Percentiles rank a stretch among this genome's conserved stretches.
phyloP scores from a whole-genome alignment of 2,329 filamentous ascomycete species.

The Colletotrichum tropicicola region DNA sequence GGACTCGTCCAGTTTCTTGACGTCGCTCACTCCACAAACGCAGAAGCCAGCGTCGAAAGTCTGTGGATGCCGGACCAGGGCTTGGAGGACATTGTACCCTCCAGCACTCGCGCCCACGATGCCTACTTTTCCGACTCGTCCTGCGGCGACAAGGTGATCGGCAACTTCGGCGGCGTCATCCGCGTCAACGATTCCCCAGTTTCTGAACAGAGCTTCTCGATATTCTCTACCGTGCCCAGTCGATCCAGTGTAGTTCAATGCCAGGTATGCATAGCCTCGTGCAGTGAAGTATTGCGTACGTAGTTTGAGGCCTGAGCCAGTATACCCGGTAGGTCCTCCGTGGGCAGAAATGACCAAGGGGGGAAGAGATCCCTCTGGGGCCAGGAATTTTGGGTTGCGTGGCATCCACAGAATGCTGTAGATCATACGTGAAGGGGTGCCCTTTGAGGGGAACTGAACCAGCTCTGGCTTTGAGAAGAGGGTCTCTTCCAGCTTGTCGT shows the following conservation, averaged over 20 bases:
- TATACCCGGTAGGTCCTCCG: slow-evolving; percentile 59
- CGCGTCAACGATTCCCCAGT: slow-evolving; percentile 60
- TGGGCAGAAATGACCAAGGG: slow-evolving; percentile 60
- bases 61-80: slow-evolving; percentile 53
- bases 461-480: slow-evolving; percentile 49
- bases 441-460: slow-evolving; percentile 40
- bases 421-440: slow-evolving; percentile 40
- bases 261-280: slow-evolving; percentile 60
- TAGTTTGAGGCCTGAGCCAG: slow-evolving; percentile 52
- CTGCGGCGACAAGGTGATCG: slow-evolving; percentile 46
- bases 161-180: slow-evolving; percentile 59
- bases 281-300: slow-evolving; percentile 62
- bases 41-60: slow-evolving; percentile 59
- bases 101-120: slow-evolving; percentile 62
- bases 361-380: slow-evolving; percentile 47
- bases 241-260: slow-evolving; percentile 62
- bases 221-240: slow-evolving; percentile 60
- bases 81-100: slow-evolving; percentile 62
- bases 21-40: slow-evolving; percentile 59
- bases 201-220: slow-evolving; percentile 55
- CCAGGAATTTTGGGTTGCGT: slow-evolving; percentile 52
- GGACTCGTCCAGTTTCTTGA: slow-evolving; percentile 52
- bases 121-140: slow-evolving; percentile 51
- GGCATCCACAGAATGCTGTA: slow-evolving; percentile 60
- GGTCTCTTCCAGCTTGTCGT: slow-evolving; percentile 37